Evolutionary conservation across 176 grass and related monocot genomes (phyloP).

Genomic region (Cenchrus americanus): DNA sequence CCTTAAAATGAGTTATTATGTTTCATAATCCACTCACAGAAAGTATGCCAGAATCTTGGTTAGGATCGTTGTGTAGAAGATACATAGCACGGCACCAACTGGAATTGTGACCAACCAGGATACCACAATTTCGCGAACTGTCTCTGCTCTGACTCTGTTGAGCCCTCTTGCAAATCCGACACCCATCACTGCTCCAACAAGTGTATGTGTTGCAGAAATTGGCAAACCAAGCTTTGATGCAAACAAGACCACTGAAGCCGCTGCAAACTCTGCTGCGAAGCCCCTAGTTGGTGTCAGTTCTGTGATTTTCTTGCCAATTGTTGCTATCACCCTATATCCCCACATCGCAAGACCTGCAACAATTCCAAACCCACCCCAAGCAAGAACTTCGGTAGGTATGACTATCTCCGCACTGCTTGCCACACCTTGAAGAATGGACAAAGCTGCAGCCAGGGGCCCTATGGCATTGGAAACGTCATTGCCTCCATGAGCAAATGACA

Average conservation of each 20-base stretch:
- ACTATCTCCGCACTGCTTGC: constrained; percentile 75
- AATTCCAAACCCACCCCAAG: constrained; percentile 97
- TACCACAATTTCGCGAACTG: constrained; percentile 77
- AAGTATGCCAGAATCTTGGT: constrained; percentile 75
- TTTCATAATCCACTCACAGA: constrained; percentile 56
- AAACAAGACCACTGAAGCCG: constrained; percentile 89
- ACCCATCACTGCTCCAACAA: constrained; percentile 98
- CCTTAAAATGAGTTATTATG: constrained; percentile 31
- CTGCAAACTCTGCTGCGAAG: constrained; percentile 91
- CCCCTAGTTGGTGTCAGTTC: constrained; percentile 93
- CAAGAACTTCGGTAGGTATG: constrained; percentile 85
- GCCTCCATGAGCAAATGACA: constrained; percentile 96
- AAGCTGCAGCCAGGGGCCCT: constrained; percentile 81
- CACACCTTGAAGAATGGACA: constrained; percentile 81
- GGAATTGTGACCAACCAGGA: constrained; percentile 96
- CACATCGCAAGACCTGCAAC: constrained; percentile 92
- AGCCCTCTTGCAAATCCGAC: constrained; percentile 95
- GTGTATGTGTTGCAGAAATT: constrained; percentile 93
- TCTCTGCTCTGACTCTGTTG: constrained; percentile 81
- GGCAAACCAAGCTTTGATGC: constrained; percentile 92
- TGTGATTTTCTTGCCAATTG: constrained; percentile 98
- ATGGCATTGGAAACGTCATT: constrained; percentile 98
- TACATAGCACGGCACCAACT: constrained; percentile 69
- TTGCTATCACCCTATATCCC: constrained; percentile 94
- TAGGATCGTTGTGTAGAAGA: constrained; percentile 75